Base-by-base conservation (phyloP, 768 basidiomycete genomes). In the Termitomyces sp. region DNA sequence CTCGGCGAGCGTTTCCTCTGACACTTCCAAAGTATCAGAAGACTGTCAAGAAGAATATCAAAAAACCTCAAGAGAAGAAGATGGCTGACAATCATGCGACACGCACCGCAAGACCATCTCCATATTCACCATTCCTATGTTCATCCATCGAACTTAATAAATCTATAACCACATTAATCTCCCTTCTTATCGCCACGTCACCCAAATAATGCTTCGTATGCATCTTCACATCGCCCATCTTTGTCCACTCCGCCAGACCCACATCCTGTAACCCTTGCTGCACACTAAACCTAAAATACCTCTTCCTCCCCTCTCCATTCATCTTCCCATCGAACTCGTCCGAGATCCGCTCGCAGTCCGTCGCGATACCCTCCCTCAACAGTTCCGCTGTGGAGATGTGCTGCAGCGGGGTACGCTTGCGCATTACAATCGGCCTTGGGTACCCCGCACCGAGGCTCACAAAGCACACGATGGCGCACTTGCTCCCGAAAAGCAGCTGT, bases 231-330 rank as follows among this genome's bases (percentile, higher is more conserved):
- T 61, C 56, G 20, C 46, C 44, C 48, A 57, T n/a, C 35, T 30
- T 54, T 28, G 45, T 52, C 56, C 56, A 61, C n/a, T 61, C 52
- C 20, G 47, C 48, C 11, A 57, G 36, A 8, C 47, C 36, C 9
- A 56, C 55, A 5, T 53, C 51, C 57, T 61, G 57, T 24, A 61
- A 8, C 18, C 61, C 61, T 16, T 62, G 61, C 33, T 62, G 57
- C 44, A 59, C 61, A 22, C 55, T 62, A 13, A 62, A 53, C 9
- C 61, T 58, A 30, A 56, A 62, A 43, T 55, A 62, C 0, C n/a
- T 38, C 36, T 13, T 38, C 36, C 0, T 18, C 5, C 2, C 18
- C 8, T 16, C 22, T 1, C 18, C 14, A 38, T 44, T 22, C 14
- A 9, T 11, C 38, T 24, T 36, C 47, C 30, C 11, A 11, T 44